Conservation (phyloP, 1,284 basidiomycete genomes). For the Heterobasidion occidentale region DNA sequence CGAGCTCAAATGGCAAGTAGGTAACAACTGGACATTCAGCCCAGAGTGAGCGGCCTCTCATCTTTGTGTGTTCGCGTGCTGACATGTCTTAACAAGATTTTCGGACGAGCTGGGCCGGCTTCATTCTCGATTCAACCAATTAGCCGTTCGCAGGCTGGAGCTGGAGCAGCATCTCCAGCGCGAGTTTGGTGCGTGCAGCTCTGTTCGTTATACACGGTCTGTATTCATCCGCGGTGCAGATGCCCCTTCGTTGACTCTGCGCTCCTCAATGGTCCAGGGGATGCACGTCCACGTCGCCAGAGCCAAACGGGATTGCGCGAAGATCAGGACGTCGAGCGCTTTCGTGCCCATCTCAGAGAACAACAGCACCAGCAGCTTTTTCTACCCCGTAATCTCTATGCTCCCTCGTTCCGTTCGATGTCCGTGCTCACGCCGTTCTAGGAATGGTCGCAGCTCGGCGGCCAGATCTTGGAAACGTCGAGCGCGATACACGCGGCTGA, state of each 20-base stretch:
- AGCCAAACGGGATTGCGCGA: conserved; percentile 48
- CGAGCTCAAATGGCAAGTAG: conserved; percentile 10
- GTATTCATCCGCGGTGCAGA: conserved; percentile 28
- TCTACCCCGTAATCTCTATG: conserved; percentile 45
- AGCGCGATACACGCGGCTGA: conserved; percentile 51
- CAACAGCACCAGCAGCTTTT: conserved; percentile 61
- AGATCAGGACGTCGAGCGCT: conserved; percentile 34
- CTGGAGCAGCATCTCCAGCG: conserved; percentile 49
- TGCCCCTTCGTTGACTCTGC: conserved; percentile 64
- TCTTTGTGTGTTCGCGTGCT: neutral
- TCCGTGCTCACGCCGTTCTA: conserved; percentile 20
- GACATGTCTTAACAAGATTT: conserved; percentile 40
- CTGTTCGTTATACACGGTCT: neutral
- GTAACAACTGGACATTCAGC: conserved; percentile 49
- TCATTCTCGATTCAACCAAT: conserved; percentile 41
- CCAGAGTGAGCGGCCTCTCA: conserved; percentile 56
- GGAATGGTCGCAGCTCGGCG: conserved; percentile 75
- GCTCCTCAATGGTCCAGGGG: conserved; percentile 59
- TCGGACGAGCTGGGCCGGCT: conserved; percentile 49
- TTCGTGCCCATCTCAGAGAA: conserved; percentile 58
- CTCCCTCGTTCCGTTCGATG: neutral
- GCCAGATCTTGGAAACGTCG: conserved; percentile 51
- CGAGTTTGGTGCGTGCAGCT: conserved; percentile 40
- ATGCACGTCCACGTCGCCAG: conserved; percentile 68
- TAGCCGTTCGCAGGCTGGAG: conserved; percentile 38